Conservation (phyloP, 2,329 filamentous ascomycete genomes). For the Trichoderma sp. region DNA sequence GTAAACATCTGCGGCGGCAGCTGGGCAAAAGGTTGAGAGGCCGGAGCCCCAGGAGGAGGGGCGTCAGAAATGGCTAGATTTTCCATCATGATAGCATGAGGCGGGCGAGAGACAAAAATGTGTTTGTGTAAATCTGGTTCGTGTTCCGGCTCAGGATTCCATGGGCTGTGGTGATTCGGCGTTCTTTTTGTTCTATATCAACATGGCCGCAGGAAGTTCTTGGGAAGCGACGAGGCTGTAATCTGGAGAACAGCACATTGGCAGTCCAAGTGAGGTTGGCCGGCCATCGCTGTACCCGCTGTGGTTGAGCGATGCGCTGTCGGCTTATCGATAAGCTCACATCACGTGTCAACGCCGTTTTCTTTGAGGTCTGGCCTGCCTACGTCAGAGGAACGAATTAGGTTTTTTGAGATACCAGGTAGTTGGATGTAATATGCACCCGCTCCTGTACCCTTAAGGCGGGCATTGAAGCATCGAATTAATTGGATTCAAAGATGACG, state of each 20-base stretch:
- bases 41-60: conserved; percentile 40
- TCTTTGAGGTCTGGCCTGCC: neutral
- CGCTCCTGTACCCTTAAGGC: neutral
- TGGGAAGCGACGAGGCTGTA: neutral
- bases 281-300: neutral
- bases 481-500: neutral
- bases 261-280: neutral
- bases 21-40: conserved; percentile 54
- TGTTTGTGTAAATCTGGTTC: neutral
- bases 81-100: conserved; percentile 46
- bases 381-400: neutral
- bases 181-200: neutral
- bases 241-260: neutral
- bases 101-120: neutral
- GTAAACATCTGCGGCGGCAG: conserved; percentile 97
- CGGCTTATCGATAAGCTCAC: conserved; percentile 12
- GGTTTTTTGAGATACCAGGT: neutral
- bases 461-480: neutral
- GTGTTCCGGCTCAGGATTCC: conserved; percentile 3
- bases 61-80: conserved; percentile 51
- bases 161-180: neutral
- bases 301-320: conserved; percentile 1
- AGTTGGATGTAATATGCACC: neutral
- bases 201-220: neutral
- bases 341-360: conserved; percentile 15